A percentile compares a stretch with the other conserved stretches of the same genome.
Evolutionary conservation across 2,329 filamentous ascomycete species (phyloP).

Genomic region (Neonectria hederae): DNA sequence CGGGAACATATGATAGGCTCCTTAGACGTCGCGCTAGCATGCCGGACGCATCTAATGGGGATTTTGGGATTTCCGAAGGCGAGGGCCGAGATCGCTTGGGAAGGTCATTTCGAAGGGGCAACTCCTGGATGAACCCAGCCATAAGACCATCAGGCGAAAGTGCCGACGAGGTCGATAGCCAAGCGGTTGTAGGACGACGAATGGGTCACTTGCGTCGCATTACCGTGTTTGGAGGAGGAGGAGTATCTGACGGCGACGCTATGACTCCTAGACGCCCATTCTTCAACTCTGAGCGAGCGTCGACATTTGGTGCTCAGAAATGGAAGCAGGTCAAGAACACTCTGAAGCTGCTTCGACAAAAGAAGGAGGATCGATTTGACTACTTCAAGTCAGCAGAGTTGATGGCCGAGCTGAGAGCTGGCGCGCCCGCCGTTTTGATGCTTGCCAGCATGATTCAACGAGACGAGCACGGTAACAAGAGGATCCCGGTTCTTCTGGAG

Average conservation of each 20-base stretch:
- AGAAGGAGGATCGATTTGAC: slow-evolving; percentile 89
- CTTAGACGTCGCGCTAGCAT: slow-evolving; percentile 73
- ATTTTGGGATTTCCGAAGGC: slow-evolving; percentile 77
- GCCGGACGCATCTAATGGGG: slow-evolving; percentile 66
- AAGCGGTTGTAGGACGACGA: slow-evolving; percentile 59
- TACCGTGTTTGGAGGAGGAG: slow-evolving; percentile 72
- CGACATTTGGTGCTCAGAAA: slow-evolving; percentile 80
- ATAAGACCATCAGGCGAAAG: slow-evolving; percentile 60
- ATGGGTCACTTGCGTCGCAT: slow-evolving; percentile 72
- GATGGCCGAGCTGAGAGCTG: slow-evolving; percentile 93
- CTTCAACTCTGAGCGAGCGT: slow-evolving; percentile 72
- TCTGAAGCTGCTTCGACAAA: slow-evolving; percentile 79
- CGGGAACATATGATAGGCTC: slow-evolving; percentile 56
- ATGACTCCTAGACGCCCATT: slow-evolving; percentile 65
- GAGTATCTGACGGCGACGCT: slow-evolving; percentile 70
- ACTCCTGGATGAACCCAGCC: slow-evolving; percentile 64
- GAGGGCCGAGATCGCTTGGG: slow-evolving; percentile 72
- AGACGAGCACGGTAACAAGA: slow-evolving; percentile 93
- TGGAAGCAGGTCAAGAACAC: slow-evolving; percentile 96
- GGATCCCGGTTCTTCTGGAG: slow-evolving; percentile 93
- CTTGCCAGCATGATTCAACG: slow-evolving; percentile 97
- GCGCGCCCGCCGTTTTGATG: slow-evolving; percentile 91
- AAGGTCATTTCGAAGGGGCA: slow-evolving; percentile 63
- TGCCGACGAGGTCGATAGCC: slow-evolving; percentile 61
- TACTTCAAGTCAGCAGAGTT: slow-evolving; percentile 95